phyloP scores from a whole-genome alignment of 2,329 filamentous ascomycete genomes.

The Colletotrichum sojae region DNA sequence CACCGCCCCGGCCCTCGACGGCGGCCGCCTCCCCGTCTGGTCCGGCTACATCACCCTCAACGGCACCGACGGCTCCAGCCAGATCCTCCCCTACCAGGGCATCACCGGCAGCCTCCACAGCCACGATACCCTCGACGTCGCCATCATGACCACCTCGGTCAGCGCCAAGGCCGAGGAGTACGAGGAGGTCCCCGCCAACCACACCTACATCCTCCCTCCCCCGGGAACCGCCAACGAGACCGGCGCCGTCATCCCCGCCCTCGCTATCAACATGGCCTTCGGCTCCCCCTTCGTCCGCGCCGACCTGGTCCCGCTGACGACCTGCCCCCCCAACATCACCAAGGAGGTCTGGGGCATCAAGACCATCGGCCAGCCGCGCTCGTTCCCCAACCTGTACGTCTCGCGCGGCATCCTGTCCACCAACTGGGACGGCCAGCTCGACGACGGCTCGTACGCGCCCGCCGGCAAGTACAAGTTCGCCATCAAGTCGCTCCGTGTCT shows the following conservation, averaged over 20 bases:
- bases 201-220: slow-evolving; percentile 58
- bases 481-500: slow-evolving; percentile 65
- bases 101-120: slow-evolving; percentile 54
- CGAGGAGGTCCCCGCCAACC: slow-evolving; percentile 49
- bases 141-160: slow-evolving; percentile 52
- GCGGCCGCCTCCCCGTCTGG: slow-evolving; percentile 56
- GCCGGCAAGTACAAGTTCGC: slow-evolving; percentile 65
- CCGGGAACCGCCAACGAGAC: slow-evolving; percentile 53
- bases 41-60: slow-evolving; percentile 59
- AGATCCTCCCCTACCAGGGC: slow-evolving; percentile 59
- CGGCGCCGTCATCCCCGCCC: slow-evolving; percentile 53
- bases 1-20: slow-evolving; percentile 55
- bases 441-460: slow-evolving; percentile 62
- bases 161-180: slow-evolving; percentile 45
- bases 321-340: slow-evolving; percentile 47
- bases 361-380: slow-evolving; percentile 59
- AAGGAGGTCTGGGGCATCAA: slow-evolving; percentile 55
- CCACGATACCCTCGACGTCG: slow-evolving; percentile 53
- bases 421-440: slow-evolving; percentile 63
- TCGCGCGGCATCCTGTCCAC: slow-evolving; percentile 49
- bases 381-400: slow-evolving; percentile 54
- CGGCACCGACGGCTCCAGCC: slow-evolving; percentile 53
- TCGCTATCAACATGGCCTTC: slow-evolving; percentile 59
- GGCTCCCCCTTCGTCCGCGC: slow-evolving; percentile 60
- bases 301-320: slow-evolving; percentile 59